Conservation (phyloP, 495 filamentous ascomycete species). For the Rostrohypoxylon terebratum region DNA sequence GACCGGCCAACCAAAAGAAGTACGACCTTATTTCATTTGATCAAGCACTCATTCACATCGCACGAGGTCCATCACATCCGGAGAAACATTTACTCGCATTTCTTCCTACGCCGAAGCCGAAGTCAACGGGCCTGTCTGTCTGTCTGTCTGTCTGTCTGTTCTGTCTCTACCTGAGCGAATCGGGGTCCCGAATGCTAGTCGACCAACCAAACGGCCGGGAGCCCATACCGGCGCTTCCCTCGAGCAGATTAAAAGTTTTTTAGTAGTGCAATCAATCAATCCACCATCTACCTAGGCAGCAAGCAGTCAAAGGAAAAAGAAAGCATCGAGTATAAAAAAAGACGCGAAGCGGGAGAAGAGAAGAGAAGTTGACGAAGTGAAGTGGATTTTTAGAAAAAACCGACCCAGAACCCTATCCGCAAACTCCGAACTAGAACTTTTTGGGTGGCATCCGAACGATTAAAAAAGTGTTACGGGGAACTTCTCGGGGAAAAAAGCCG, state of each 20-base stretch:
- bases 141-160: neutral
- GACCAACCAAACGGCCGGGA: neutral
- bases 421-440: conserved; percentile 44
- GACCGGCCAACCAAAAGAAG: neutral
- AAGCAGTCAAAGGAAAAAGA: conserved; percentile 3
- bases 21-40: neutral
- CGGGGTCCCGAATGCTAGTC: neutral
- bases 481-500: neutral
- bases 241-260: conserved; percentile 7
- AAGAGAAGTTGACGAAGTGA: neutral
- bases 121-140: conserved; percentile 1
- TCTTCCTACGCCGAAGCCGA: conserved; percentile 28
- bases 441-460: conserved; percentile 25
- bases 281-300: no score
- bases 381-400: neutral
- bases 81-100: conserved; percentile 23
- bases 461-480: no score
- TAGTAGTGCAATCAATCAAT: no score
- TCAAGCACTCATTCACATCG: neutral
- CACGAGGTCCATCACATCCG: neutral
- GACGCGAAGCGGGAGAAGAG: neutral
- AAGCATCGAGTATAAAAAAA: neutral
- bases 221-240: neutral
- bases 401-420: conserved; percentile 29
- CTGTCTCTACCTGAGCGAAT: no score